These are phyloP conservation scores for Apiospora pterosperma DNA, from an alignment of 2,329 filamentous ascomycete species.

Conservation along the genomic window DNA sequence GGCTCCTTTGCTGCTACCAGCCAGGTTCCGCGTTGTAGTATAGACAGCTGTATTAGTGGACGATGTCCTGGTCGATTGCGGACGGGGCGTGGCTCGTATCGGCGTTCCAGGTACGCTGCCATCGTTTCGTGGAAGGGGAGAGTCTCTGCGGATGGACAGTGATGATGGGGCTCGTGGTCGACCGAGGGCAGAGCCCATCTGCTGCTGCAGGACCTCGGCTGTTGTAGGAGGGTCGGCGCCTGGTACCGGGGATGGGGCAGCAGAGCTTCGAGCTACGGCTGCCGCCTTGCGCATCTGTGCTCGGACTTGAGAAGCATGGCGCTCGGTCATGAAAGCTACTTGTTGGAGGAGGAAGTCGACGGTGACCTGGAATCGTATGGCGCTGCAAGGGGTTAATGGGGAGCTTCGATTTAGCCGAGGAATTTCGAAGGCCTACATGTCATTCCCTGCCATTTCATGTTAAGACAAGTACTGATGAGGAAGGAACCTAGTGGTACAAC, in stretches of 20 bases:
- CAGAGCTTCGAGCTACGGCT: conserved; percentile 52
- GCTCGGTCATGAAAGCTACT: conserved; percentile 89
- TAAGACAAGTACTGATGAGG: not conserved
- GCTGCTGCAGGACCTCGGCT: conserved; percentile 50
- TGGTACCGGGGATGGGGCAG: conserved; percentile 54
- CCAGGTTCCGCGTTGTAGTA: conserved; percentile 29
- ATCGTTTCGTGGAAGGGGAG: conserved; percentile 49
- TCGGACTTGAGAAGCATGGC: conserved; percentile 83
- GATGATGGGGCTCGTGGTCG: conserved; percentile 46
- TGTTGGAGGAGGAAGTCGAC: conserved; percentile 89
- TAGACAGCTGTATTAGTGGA: conserved; percentile 43
- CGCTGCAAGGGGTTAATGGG: conserved; percentile 49
- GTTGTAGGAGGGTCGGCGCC: conserved; percentile 39
- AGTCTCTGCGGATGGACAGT: conserved; percentile 56
- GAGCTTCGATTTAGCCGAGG: conserved; percentile 8
- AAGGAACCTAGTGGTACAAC: conserved; percentile 14
- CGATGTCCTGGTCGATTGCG: conserved; percentile 42
- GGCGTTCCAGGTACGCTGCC: conserved; percentile 40
- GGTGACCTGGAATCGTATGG: conserved; percentile 73
- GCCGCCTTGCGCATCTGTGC: conserved; percentile 82
- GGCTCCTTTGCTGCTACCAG: conserved; percentile 28
- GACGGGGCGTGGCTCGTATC: conserved; percentile 39
- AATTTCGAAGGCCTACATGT: conserved; percentile 55
- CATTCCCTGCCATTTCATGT: conserved; percentile 58
- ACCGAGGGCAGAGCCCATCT: conserved; percentile 43